Evolutionary conservation across 768 basidiomycete genomes (phyloP).

Genomic region (Filobasidium wieringae): DNA sequence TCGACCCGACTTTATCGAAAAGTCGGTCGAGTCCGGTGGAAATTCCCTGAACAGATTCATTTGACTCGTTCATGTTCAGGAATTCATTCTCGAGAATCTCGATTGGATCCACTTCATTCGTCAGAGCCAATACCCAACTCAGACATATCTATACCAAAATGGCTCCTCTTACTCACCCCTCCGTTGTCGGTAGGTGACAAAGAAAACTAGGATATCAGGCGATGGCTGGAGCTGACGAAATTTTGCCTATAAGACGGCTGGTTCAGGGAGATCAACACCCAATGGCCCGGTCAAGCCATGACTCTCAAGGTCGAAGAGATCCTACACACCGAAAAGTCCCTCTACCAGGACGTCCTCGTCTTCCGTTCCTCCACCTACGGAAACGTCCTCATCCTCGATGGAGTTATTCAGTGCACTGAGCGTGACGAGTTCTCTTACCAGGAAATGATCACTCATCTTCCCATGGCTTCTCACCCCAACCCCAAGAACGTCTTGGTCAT

Average conservation of each 20-base stretch:
- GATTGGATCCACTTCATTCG: no score
- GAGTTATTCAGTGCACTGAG: slow-evolving; percentile 93
- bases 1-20: no score
- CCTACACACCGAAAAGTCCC: slow-evolving; percentile 81
- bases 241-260: slow-evolving; percentile 57
- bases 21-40: no score
- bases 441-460: slow-evolving; percentile 97
- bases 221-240: not conserved
- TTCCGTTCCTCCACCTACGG: slow-evolving; percentile 93
- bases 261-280: slow-evolving; percentile 88
- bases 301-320: slow-evolving; percentile 91
- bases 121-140: no score
- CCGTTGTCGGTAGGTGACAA: slow-evolving; percentile 35
- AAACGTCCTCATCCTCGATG: slow-evolving; percentile 91
- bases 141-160: no score
- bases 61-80: no score
- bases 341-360: slow-evolving; percentile 93
- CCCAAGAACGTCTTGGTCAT: slow-evolving; percentile 93
- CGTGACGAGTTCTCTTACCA: slow-evolving; percentile 99
- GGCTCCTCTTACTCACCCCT: slow-evolving; percentile 36
- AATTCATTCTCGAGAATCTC: no score
- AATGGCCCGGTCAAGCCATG: slow-evolving; percentile 94
- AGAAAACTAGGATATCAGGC: not conserved
- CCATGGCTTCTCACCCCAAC: slow-evolving; percentile 90
- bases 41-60: no score